Conservation (phyloP, 2,329 filamentous ascomycete species). For the Aspergillus bombycis region DNA sequence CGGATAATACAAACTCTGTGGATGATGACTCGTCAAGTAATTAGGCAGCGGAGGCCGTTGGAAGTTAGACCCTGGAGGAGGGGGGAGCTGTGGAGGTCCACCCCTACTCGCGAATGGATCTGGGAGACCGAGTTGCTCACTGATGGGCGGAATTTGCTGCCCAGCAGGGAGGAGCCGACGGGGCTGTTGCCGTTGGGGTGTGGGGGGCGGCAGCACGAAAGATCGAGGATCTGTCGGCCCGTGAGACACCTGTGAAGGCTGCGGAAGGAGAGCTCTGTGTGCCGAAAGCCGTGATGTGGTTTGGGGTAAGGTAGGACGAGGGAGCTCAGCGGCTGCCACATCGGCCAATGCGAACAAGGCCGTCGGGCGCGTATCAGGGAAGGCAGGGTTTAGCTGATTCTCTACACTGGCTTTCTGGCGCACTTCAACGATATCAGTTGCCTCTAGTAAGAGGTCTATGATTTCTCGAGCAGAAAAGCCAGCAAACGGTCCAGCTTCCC, state of each 20-base stretch:
- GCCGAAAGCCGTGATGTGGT: conserved; percentile 47
- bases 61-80: conserved; percentile 44
- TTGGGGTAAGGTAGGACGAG: conserved; percentile 41
- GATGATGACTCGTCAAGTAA: conserved; percentile 28
- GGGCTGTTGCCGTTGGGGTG: conserved; percentile 34
- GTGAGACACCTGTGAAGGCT: conserved; percentile 22
- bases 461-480: conserved; percentile 29
- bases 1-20: conserved; percentile 28
- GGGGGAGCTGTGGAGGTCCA: conserved; percentile 43
- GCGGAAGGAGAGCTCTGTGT: conserved; percentile 36
- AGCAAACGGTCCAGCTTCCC: conserved; percentile 29
- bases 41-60: conserved; percentile 35
- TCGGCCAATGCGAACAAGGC: conserved; percentile 43
- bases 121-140: conserved; percentile 38
- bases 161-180: conserved; percentile 42
- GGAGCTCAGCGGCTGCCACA: conserved; percentile 34
- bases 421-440: conserved; percentile 29
- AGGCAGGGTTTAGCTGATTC: conserved; percentile 12
- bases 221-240: conserved; percentile 37
- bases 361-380: conserved; percentile 23
- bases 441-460: conserved; percentile 33
- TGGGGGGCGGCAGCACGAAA: conserved; percentile 31
- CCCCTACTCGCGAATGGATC: conserved; percentile 41
- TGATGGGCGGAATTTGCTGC: conserved; percentile 34
- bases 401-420: conserved; percentile 9